Base-by-base conservation (phyloP, 2,329 filamentous ascomycete species). In the Pseudopyricularia javanii region DNA sequence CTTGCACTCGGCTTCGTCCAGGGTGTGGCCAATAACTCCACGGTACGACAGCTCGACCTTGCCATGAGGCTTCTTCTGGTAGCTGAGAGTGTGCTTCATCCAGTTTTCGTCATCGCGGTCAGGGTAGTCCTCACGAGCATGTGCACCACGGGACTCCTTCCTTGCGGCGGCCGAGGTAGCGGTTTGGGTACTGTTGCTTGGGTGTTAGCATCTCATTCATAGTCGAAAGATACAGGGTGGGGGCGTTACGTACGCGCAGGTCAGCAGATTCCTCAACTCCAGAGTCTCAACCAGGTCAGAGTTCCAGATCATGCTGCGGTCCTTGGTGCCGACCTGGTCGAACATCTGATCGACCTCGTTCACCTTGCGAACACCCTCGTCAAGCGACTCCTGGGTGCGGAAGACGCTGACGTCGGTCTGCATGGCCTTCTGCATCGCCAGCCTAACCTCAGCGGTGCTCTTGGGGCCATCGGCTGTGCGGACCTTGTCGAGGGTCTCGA, bases 221-320 rank as follows among this genome's bases (percentile, higher is more conserved):
- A 3, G 7, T 2, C 22, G 14, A 15, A 26, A 1, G 2, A 22
- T 2, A 35, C 12, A 7, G 20, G 12, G 17, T 37, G 6, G 9
- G 14, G 14, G 49, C 12, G 14, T 50, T 57, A 86, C 85, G 75
- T 83, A 89, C 82, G 91, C 91, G 83, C 93, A 97, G 64, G 93
- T 97, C 67, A 98, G 75, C 64, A 98, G 72, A 72, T 98, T 98
- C 66, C 91, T 82, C 65, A 97, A 78, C 74, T 98, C 93, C 54
- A 98, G 82, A 7, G 91, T 95, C 79, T 97, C 91, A 57, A 95
- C 89, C 37, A 97, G 82, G 66, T 97, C 91, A 24, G 88, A 90
- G 83, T 97, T 97, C 91, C 91, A 97, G 76, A 97, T 97, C 91
- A 97, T 96, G 79, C 88, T 94, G 71, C 93, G 87, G 72, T 97